Base-by-base conservation (phyloP, 1,284 basidiomycete genomes). In the Malassezia obtusa region DNA sequence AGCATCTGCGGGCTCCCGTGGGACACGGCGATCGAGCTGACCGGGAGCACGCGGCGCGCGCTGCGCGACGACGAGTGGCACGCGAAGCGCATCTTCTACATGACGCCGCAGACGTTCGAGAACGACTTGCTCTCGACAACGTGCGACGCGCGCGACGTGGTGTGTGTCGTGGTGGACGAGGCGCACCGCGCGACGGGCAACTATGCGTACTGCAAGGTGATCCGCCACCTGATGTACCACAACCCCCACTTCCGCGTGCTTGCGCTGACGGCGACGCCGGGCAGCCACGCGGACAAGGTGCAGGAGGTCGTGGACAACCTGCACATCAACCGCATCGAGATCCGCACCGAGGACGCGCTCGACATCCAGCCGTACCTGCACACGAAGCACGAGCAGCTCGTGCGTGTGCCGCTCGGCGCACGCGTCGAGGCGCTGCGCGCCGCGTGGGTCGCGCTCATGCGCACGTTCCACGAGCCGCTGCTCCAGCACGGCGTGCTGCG, bases 321-420 rank as follows among this genome's bases (percentile, higher is more conserved):
- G n/a, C 94, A 98, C 71, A 94, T 99, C 61, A 89, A 89, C 64
- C 83, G 84, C 50, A 92, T 99, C 60, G 92, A 98, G 71, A 89
- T 96, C 57, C 81, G 94, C 49, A 84, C 92, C 66, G 94, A 96
- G 68, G 80, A 85, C 51, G 90, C 89, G 60, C 76, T 91, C 35
- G 94, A 98, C 75, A 80, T 98, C 33, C 80, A 82, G 58, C 80
- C 80, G 39, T 98, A 95, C 72, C 81, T 92, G 64, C 85, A 91
- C 72, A 82, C 86, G 62, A 99, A 98, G 59, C 60, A 55, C 35
- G 71, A 73, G 53, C 62, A 67, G 36, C 54, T 67, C 28, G 59
- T 70, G 45, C 53, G 60, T 22, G 68, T 73, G 14, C 36, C 57
- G 5, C 58, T 70, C 15, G 59, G 61, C 32, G 71, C 40, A 45